Base-by-base conservation (phyloP, 768 basidiomycete genomes). In the Asterophora lycoperdoides region DNA sequence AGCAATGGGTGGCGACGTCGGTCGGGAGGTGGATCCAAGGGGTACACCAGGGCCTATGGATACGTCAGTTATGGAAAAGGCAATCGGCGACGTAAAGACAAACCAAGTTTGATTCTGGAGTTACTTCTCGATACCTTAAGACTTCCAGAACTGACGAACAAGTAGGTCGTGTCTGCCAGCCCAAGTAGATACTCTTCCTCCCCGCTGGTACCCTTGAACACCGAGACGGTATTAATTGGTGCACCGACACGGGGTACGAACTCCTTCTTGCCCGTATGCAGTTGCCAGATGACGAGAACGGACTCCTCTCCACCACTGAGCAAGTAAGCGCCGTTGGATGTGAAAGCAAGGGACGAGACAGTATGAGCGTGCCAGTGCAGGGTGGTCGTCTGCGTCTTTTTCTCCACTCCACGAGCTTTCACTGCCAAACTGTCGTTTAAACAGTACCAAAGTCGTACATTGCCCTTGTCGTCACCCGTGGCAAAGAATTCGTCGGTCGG, bases 351-450 rank as follows among this genome's bases (percentile, higher is more conserved):
- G 1, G 91, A 85, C 3, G 88, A 83, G 14, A 98, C 89, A 3
- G 92, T 80, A 63, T 98, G 95, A 2, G 95, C 89, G 62, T 99
- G 96, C 96, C 96, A 99, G 67, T 97, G 95, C 44, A 97, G 68
- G 4, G 83, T 78, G 3, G 89, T 84, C 1, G 92, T 94, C 59
- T 90, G 87, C 1, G 92, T 80, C 48, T 80, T 83, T 65, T 86
- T 89, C 65, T 87, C 88, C 29, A 86, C 78, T 13, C 81, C 82
- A 30, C 74, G 72, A 35, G 74, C 73, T 58, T 76, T 77, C 14
- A 68, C 60, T 9, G 72, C 68, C 19, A 76, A 61, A 18, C 73
- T 73, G 58, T 86, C 79, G 53, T 84, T 80, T 14, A 95, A 75
- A 66, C 92, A 95, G 64, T 96, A 93, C 93, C 95, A 98, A 7